Evolutionary conservation across 257 asterid species (phyloP), one percentile per base, ranked within the genome.

Genomic region (Catharanthus roseus): DNA sequence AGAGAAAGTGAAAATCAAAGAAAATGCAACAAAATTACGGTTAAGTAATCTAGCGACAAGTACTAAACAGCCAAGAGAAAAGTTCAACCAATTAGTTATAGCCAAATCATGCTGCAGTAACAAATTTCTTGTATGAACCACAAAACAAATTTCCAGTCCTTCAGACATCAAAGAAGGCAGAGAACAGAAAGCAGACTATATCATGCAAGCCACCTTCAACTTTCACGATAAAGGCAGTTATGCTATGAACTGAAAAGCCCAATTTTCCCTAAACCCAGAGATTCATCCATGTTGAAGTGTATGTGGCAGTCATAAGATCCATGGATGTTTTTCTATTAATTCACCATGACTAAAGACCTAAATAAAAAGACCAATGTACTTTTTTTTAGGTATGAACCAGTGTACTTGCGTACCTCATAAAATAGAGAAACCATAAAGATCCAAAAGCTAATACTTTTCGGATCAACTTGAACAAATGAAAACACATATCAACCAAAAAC

Each of bases 81-180:
- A 38, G 68, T 31, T 72, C 26, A 45, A 29, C 77, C 77, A 54
- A 15, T 57, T 29, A 41, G 24, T 44, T 60, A 33, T 60, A 13
- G 44, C 42, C 13, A 10, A 33, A 60, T 60, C 33, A 2, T 31
- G 66, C n/a, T 44, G 44, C 50, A 47, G 55, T 24, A 10, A 29
- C 49, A 58, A 42, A 73, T 26, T 1, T 31, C 69, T 56, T 19
- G 11, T 36, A 38, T 10, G 26, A 54, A 13, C 2, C 21, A 38
- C 3, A 36, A 29, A 28, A 64, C 34, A 16, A 6, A 36, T 33
- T 29, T 63, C 56, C 3, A 50, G 7, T 10, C 67, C 67, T 58
- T 72, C 31, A 36, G 29, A 29, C 58, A 31, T 26, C 57, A 28
- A 19, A 13, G 19, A 67, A 29, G 72, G 61, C n/a, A 62, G 61